A percentile compares a stretch with the other conserved stretches of the same genome.
phyloP scores from a whole-genome alignment of 139 green algal species.

The Trebouxia sp. region DNA sequence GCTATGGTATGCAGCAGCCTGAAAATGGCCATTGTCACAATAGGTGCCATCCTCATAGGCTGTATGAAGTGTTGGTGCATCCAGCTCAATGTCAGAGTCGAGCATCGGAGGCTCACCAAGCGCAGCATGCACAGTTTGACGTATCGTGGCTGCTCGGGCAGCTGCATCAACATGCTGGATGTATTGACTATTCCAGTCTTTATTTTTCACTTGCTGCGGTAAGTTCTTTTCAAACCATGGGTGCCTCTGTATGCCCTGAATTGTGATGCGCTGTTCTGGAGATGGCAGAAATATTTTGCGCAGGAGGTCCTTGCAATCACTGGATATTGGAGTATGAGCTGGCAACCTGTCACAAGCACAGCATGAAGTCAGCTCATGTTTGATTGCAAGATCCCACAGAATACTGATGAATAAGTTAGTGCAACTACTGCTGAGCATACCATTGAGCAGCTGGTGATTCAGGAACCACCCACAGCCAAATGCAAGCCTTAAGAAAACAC shows the following conservation, averaged over 20 bases:
- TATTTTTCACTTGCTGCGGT: slow-evolving; percentile 68
- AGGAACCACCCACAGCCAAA: no score
- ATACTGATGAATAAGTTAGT: no score
- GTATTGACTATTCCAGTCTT: slow-evolving; percentile 29
- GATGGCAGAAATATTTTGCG: slow-evolving; percentile 60
- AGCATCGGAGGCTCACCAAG: no score
- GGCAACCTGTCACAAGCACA: slow-evolving; percentile 42
- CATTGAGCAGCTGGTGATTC: no score
- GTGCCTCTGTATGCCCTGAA: slow-evolving; percentile 74
- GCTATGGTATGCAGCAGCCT: neutral
- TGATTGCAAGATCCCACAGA: no score
- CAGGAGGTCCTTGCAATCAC: slow-evolving; percentile 39
- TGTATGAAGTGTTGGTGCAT: no score
- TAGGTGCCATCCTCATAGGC: neutral
- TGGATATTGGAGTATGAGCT: neutral
- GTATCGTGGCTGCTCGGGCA: neutral
- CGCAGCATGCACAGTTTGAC: neutral
- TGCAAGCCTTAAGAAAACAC: no score
- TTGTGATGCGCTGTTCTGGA: slow-evolving; percentile 78
- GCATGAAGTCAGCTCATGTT: neutral
- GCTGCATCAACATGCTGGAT: neutral
- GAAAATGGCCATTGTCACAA: neutral
- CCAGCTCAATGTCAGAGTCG: no score
- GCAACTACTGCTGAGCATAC: no score
- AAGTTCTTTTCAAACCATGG: slow-evolving; percentile 92